Conservation (phyloP, 2,329 filamentous ascomycete species). For the Chaetoscypha palmicola region DNA sequence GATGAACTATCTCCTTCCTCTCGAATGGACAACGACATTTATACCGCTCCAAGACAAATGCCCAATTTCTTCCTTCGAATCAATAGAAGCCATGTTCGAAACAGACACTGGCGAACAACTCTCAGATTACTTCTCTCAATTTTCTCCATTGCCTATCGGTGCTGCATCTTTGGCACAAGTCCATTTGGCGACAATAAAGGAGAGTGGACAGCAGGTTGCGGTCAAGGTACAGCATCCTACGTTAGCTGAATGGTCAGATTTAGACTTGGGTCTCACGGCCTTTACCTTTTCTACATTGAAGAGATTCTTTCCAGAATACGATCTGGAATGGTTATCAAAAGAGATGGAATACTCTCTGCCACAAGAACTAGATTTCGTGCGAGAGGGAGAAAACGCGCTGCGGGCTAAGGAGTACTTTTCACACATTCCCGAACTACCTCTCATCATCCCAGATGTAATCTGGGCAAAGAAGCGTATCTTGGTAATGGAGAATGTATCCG, state of each 20-base stretch:
- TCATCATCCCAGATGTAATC: slow-evolving; percentile 82
- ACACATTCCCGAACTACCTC: slow-evolving; percentile 63
- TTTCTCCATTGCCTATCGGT: slow-evolving; percentile 73
- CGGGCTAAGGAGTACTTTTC: slow-evolving; percentile 77
- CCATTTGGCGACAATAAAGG: slow-evolving; percentile 76
- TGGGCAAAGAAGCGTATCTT: slow-evolving; percentile 86
- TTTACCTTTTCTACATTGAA: slow-evolving; percentile 89
- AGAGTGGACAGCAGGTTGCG: slow-evolving; percentile 77
- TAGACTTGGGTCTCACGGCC: slow-evolving; percentile 78
- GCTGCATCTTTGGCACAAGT: slow-evolving; percentile 94
- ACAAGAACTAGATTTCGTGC: slow-evolving; percentile 82
- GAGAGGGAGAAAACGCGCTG: slow-evolving; percentile 77
- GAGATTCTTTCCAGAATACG: slow-evolving; percentile 93
- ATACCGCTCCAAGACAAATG: slow-evolving; percentile 94
- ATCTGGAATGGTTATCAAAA: slow-evolving; percentile 87
- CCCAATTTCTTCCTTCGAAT: slow-evolving; percentile 82
- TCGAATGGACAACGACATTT: slow-evolving; percentile 93
- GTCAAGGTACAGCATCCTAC: slow-evolving; percentile 95
- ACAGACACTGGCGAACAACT: slow-evolving; percentile 74
- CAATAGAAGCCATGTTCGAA: slow-evolving; percentile 79
- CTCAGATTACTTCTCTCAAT: slow-evolving; percentile 79
- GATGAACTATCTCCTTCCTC: slow-evolving; percentile 87
- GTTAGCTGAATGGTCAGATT: slow-evolving; percentile 79
- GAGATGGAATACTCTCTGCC: slow-evolving; percentile 91
- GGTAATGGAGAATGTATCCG: slow-evolving; percentile 90